Evolutionary conservation across 2,329 filamentous ascomycete species (phyloP).

Genomic region (Arthrinium puccinioides): DNA sequence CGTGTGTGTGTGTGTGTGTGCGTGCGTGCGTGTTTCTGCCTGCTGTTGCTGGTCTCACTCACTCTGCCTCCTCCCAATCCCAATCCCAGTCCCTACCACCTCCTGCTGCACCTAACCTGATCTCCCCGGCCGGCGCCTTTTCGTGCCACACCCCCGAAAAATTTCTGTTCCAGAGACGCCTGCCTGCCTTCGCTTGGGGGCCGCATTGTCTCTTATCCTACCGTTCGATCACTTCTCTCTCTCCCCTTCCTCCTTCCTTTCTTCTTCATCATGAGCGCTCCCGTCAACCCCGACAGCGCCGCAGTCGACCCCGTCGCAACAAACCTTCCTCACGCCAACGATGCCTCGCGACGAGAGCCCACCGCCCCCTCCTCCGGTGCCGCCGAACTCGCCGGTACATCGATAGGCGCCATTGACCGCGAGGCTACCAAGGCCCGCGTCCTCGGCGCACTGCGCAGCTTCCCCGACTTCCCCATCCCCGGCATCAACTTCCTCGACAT

Average conservation of each 20-base stretch:
- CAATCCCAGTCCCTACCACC: conserved; percentile 12
- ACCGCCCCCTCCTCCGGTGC: conserved; percentile 52
- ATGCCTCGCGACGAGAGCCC: conserved; percentile 59
- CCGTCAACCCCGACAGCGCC: conserved; percentile 24
- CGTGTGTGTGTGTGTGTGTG: conserved; percentile 4
- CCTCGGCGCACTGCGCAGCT: conserved; percentile 69
- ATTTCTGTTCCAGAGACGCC: conserved; percentile 8
- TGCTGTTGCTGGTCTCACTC: conserved; percentile 17
- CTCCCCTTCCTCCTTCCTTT: conserved; percentile 19
- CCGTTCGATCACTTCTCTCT: conserved; percentile 11
- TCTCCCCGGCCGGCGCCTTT: conserved; percentile 16
- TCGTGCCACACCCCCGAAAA: conserved; percentile 24
- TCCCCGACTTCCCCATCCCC: conserved; percentile 83
- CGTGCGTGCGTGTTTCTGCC: conserved; percentile 14
- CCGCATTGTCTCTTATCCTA: conserved; percentile 8
- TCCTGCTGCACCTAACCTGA: conserved; percentile 12
- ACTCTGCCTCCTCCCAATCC: conserved; percentile 2
- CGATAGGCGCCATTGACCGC: conserved; percentile 41
- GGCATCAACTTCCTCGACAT: conserved; percentile 98
- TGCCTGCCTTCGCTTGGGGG: background rate
- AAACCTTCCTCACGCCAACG: conserved; percentile 28
- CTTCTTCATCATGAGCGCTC: conserved; percentile 28
- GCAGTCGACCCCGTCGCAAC: conserved; percentile 24
- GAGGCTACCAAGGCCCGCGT: conserved; percentile 37
- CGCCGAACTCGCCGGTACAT: conserved; percentile 60